These are phyloP conservation scores for Microsporum audouinii DNA, from an alignment of 2,329 filamentous ascomycete genomes.

Conservation along the genomic window DNA sequence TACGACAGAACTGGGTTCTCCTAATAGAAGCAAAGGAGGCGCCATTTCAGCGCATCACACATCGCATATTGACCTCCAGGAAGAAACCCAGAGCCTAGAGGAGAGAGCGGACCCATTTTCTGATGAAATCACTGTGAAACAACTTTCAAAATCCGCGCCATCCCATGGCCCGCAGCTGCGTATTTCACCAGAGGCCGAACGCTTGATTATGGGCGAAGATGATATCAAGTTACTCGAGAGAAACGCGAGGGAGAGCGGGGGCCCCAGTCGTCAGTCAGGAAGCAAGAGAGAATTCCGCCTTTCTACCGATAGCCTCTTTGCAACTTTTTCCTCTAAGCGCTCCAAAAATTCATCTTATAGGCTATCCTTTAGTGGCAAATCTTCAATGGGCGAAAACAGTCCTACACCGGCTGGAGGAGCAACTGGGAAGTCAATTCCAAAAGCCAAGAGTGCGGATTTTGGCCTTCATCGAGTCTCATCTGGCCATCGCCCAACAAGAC, in stretches of 20 bases:
- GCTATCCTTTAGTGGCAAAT: conserved; percentile 7
- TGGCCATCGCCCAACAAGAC: neutral
- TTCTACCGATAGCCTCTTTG: conserved; percentile 15
- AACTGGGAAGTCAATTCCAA: conserved; percentile 3
- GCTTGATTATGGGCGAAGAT: conserved; percentile 14
- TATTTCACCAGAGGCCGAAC: conserved; percentile 16
- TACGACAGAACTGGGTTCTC: neutral
- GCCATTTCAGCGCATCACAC: neutral
- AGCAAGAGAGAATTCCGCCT: conserved; percentile 11
- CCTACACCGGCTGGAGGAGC: neutral
- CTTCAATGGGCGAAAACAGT: neutral
- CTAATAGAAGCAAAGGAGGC: neutral
- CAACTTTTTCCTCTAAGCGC: conserved; percentile 9
- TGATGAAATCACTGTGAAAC: conserved; percentile 11
- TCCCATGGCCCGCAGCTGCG: conserved; percentile 13
- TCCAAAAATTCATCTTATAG: conserved; percentile 8
- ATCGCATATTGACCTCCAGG: neutral
- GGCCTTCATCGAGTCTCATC: conserved; percentile 3
- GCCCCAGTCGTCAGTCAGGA: conserved; percentile 1
- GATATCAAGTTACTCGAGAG: neutral
- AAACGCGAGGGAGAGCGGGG: neutral
- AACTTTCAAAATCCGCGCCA: conserved; percentile 10
- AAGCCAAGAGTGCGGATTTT: conserved; percentile 10
- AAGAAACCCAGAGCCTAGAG: neutral
- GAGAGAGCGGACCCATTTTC: neutral